Conservation (phyloP, 805 yeast species). For the Candida alai region DNA sequence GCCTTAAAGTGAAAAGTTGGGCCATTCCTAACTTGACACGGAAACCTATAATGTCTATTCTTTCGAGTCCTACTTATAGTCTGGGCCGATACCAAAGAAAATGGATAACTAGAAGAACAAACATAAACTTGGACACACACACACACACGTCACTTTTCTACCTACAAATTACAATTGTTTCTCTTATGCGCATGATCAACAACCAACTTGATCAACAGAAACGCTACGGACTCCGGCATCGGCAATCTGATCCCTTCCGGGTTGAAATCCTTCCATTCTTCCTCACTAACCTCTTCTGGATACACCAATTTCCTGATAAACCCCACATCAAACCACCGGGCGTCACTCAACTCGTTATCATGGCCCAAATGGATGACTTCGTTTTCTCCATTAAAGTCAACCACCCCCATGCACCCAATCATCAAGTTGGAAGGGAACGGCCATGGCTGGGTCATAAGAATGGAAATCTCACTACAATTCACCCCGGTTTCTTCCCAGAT, state of each 20-base stretch:
- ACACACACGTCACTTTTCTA: too few species aligned
- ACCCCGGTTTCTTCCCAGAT: constrained; percentile 97
- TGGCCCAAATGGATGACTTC: constrained; percentile 69
- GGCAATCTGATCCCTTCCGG: constrained; percentile 42
- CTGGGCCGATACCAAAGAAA: too few species aligned
- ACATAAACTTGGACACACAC: too few species aligned
- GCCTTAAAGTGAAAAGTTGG: too few species aligned
- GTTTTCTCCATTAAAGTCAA: constrained; percentile 63
- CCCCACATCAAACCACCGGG: constrained; percentile 71
- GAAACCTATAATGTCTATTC: too few species aligned
- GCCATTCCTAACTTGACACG: too few species aligned
- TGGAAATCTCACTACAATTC: constrained; percentile 49
- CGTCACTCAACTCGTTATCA: constrained; percentile 84
- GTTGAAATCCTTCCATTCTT: constrained; percentile 20
- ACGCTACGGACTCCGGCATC: constrained; percentile 41
- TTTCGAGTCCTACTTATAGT: too few species aligned
- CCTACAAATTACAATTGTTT: constrained; percentile 5
- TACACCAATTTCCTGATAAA: constrained; percentile 44
- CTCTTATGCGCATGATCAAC: constrained; percentile 23
- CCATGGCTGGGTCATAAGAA: constrained; percentile 90
- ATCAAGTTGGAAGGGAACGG: constrained; percentile 92
- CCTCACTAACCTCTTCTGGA: constrained; percentile 10
- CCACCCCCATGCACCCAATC: constrained; percentile 86
- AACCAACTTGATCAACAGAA: constrained; percentile 38
- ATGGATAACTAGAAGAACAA: too few species aligned